These are phyloP conservation scores for Ambrosiella cleistominuta DNA, from an alignment of 2,329 filamentous ascomycete species.

Conservation along the genomic window DNA sequence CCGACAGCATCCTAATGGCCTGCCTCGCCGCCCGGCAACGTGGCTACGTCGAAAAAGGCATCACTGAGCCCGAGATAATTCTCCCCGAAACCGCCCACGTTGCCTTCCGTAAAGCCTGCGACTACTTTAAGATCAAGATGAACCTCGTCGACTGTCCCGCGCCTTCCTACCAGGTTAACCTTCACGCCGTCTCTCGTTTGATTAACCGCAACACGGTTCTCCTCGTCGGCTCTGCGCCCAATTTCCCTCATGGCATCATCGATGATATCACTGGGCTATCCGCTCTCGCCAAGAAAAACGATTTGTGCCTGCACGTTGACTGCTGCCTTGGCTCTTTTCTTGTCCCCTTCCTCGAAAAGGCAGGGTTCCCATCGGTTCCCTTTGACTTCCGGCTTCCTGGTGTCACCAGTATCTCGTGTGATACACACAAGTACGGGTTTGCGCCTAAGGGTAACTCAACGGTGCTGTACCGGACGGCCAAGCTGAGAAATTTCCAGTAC, in stretches of 20 bases:
- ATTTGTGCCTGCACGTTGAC: slow-evolving; percentile 83
- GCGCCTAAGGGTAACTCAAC: slow-evolving; percentile 95
- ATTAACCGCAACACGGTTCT: slow-evolving; percentile 90
- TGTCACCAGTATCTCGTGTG: slow-evolving; percentile 87
- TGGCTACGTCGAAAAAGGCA: slow-evolving; percentile 64
- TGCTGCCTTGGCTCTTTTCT: slow-evolving; percentile 95
- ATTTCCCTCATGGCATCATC: slow-evolving; percentile 96
- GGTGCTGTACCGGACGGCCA: slow-evolving; percentile 67
- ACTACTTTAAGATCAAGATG: slow-evolving; percentile 94
- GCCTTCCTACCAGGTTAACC: slow-evolving; percentile 68
- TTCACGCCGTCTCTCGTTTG: slow-evolving; percentile 59
- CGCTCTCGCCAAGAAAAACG: slow-evolving; percentile 59
- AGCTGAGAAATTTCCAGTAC: slow-evolving; percentile 79
- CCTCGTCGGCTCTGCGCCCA: slow-evolving; percentile 85
- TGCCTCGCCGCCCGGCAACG: slow-evolving; percentile 81
- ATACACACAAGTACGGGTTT: slow-evolving; percentile 98
- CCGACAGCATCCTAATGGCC: slow-evolving; percentile 93
- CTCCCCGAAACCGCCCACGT: slow-evolving; percentile 88
- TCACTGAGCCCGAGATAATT: slow-evolving; percentile 95
- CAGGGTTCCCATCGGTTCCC: slow-evolving; percentile 74
- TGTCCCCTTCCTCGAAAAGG: slow-evolving; percentile 75
- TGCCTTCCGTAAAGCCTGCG: slow-evolving; percentile 84
- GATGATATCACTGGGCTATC: slow-evolving; percentile 83
- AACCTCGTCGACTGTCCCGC: slow-evolving; percentile 77
- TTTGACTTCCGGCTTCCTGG: slow-evolving; percentile 93